These are phyloP conservation scores for Tuber magnatum DNA, from an alignment of 495 filamentous ascomycete species.

Conservation along the genomic window DNA sequence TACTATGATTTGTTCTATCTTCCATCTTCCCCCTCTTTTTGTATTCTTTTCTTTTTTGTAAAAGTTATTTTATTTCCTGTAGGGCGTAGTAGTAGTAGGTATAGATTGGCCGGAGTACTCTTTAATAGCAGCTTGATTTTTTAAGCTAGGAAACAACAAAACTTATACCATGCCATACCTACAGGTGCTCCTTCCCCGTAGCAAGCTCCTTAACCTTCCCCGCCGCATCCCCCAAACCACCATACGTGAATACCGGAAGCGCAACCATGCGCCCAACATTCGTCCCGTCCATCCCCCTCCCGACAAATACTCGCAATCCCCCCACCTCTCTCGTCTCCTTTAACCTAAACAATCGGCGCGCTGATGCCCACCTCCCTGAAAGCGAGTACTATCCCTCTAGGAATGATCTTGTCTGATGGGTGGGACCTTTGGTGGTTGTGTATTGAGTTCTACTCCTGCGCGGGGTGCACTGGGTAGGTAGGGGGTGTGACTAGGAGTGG, in stretches of 20 bases:
- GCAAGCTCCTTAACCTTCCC: conserved; percentile 61
- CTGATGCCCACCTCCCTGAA: conserved; percentile 62
- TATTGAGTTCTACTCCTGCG: conserved; percentile 51
- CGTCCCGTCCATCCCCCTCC: too few species aligned
- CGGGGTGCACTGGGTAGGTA: conserved; percentile 47
- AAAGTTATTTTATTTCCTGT: conserved; percentile 2
- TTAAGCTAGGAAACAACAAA: neutral
- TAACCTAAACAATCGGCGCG: conserved; percentile 74
- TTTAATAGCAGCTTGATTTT: conserved; percentile 12
- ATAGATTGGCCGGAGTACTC: conserved; percentile 1
- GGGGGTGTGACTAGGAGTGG: neutral
- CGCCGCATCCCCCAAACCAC: conserved; percentile 74
- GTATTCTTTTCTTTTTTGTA: neutral
- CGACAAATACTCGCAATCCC: too few species aligned
- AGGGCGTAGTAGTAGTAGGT: neutral
- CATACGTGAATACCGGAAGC: conserved; percentile 67
- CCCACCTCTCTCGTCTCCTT: conserved; percentile 70
- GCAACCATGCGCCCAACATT: conserved; percentile 55
- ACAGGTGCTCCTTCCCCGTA: conserved; percentile 13
- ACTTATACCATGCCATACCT: conserved; percentile 20
- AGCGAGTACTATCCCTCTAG: conserved; percentile 68
- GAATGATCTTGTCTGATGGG: neutral
- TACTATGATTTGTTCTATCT: conserved; percentile 50
- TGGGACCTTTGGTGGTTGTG: neutral
- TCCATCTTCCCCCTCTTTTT: neutral